Evolutionary conservation across 306 rosid genomes (phyloP).

Genomic region (Chamaecrista fasciculata): DNA sequence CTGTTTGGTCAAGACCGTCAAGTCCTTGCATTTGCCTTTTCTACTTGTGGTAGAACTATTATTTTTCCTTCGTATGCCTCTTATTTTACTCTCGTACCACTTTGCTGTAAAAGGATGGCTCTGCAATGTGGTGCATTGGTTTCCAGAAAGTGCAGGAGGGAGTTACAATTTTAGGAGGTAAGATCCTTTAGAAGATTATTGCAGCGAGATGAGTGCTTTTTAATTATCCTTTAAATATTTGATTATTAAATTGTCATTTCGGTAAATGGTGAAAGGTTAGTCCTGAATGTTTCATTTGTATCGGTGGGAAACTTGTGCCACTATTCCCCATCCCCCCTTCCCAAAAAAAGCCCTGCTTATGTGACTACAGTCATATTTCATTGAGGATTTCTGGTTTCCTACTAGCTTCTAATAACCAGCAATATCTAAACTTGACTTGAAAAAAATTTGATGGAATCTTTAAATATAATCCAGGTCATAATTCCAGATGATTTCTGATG

Average conservation of each 20-base stretch:
- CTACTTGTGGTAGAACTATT: conserved; percentile 12
- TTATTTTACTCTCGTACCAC: conserved; percentile 6
- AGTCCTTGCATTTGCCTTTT: neutral
- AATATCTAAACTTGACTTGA: neutral
- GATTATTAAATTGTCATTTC: conserved; percentile 12
- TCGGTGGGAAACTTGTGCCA: no score
- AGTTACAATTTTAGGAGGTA: conserved; percentile 86
- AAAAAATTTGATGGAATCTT: neutral
- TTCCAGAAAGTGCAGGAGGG: conserved; percentile 79
- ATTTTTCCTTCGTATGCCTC: conserved; percentile 24
- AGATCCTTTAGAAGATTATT: conserved; percentile 26
- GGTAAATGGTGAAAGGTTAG: neutral
- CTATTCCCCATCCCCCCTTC: no score
- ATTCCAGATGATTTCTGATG: no score
- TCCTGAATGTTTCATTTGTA: conserved; percentile 19
- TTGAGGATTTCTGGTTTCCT: neutral
- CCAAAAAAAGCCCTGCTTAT: no score
- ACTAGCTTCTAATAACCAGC: neutral
- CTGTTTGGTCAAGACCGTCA: conserved; percentile 7
- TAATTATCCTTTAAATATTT: neutral
- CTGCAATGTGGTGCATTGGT: conserved; percentile 83
- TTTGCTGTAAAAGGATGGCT: conserved; percentile 55
- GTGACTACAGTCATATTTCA: neutral
- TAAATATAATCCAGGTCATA: conserved; percentile 2
- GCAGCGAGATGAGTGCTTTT: neutral